A percentile compares a stretch with the other conserved stretches of the same genome.
phyloP scores from a whole-genome alignment of 2,329 filamentous ascomycete species.

The Emydomyces testavorans region DNA sequence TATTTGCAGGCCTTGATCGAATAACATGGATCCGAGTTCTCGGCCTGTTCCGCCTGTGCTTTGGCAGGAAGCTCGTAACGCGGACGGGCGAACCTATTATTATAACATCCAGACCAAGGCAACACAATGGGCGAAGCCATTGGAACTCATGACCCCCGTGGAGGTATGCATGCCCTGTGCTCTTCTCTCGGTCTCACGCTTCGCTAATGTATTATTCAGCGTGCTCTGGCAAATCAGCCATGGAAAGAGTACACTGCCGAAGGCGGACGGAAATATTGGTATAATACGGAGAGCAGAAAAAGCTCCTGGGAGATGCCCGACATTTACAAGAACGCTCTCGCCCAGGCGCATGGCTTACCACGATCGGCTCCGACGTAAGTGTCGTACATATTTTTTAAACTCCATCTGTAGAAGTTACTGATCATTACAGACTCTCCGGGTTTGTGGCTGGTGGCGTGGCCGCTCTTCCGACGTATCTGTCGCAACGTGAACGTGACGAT shows the following conservation, averaged over 20 bases:
- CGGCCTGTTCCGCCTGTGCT: slow-evolving; percentile 38
- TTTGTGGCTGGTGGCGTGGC: slow-evolving; percentile 50
- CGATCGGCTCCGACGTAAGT: slow-evolving; percentile 39
- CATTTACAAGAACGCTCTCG: slow-evolving; percentile 62
- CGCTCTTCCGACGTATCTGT: slow-evolving; percentile 28
- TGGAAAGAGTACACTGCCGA: slow-evolving; percentile 89
- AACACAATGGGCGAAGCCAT: slow-evolving; percentile 90
- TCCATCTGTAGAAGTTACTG: slow-evolving; percentile 28
- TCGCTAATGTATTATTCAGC: slow-evolving; percentile 33
- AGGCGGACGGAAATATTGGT: slow-evolving; percentile 87
- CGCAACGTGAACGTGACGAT: slow-evolving; percentile 39
- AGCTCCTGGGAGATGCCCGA: slow-evolving; percentile 94
- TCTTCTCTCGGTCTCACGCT: slow-evolving; percentile 13
- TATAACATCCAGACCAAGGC: slow-evolving; percentile 76
- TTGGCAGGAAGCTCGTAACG: slow-evolving; percentile 73
- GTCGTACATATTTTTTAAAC: slow-evolving; percentile 20
- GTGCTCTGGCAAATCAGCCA: slow-evolving; percentile 66
- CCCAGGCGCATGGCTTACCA: slow-evolving; percentile 40
- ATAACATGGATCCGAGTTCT: slow-evolving; percentile 13
- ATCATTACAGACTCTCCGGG: slow-evolving; percentile 32
- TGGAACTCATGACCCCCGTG: slow-evolving; percentile 70
- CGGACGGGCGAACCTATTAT: slow-evolving; percentile 80
- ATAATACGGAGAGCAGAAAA: slow-evolving; percentile 80
- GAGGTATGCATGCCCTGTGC: slow-evolving; percentile 50
- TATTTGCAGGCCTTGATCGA: too few relatives aligned